Conservation (phyloP, 768 basidiomycete species). For the Hericium alpestre region DNA sequence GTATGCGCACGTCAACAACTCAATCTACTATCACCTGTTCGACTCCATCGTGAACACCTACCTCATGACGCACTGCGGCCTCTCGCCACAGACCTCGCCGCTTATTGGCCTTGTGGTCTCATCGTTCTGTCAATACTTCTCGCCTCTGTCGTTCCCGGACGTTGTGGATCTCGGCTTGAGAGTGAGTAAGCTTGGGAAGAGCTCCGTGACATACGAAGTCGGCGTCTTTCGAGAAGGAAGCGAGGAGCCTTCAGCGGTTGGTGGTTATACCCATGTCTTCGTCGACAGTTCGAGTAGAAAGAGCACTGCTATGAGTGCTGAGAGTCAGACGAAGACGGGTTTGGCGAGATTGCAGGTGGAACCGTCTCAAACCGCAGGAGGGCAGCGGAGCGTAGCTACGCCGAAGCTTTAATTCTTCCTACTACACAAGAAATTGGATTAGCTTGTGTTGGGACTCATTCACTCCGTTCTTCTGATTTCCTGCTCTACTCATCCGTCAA, state of each 20-base stretch:
- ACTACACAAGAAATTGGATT: too few species aligned
- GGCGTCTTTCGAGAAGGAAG: constrained; percentile 51
- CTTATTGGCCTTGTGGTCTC: constrained; percentile 71
- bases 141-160: constrained; percentile 64
- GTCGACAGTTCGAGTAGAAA: constrained; percentile 52
- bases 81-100: constrained; percentile 37
- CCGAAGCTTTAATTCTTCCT: too few species aligned
- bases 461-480: too few species aligned
- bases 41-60: constrained; percentile 78
- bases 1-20: constrained; percentile 74
- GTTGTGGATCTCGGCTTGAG: constrained; percentile 61
- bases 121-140: constrained; percentile 69
- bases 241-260: constrained; percentile 29
- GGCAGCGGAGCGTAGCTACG: too few species aligned
- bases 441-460: too few species aligned
- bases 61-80: constrained; percentile 53
- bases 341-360: constrained; percentile 28
- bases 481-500: too few species aligned
- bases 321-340: constrained; percentile 35
- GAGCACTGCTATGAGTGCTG: constrained; percentile 36
- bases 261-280: constrained; percentile 76
- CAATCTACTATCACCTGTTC: constrained; percentile 72
- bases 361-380: neutral
- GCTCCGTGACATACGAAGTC: constrained; percentile 73
- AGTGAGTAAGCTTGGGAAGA: constrained; percentile 56